Evolutionary conservation across 768 basidiomycete species (phyloP).

Genomic region (Piloderma croceum): DNA sequence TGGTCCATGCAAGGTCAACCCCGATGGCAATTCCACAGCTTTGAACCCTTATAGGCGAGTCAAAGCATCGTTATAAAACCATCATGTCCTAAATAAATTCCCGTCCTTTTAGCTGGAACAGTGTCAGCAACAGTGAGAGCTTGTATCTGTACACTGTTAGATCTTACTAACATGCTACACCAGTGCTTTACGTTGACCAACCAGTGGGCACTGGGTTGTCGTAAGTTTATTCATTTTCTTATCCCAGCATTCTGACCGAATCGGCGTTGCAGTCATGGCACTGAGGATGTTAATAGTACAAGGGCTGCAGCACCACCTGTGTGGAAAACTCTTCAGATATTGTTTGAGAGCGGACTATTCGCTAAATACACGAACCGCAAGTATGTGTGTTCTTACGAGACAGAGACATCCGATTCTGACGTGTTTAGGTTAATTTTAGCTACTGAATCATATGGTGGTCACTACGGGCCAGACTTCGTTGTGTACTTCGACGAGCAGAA

Average conservation of each 20-base stretch:
- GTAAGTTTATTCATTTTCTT: too few species aligned
- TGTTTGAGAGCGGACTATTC: constrained; percentile 38
- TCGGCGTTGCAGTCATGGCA: too few species aligned
- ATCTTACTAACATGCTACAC: too few species aligned
- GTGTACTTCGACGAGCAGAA: constrained; percentile 43
- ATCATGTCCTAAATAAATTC: constrained; percentile 57
- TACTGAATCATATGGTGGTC: constrained; percentile 45
- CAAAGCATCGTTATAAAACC: constrained; percentile 53
- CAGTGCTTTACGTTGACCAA: constrained; percentile 39
- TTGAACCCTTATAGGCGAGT: constrained; percentile 44
- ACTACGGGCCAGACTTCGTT: constrained; percentile 42
- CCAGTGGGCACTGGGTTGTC: constrained; percentile 43
- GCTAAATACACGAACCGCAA: constrained; percentile 34
- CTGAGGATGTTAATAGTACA: constrained; percentile 33
- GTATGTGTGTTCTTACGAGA: constrained; percentile 20
- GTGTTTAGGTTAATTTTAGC: constrained; percentile 36
- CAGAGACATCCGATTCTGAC: too few species aligned
- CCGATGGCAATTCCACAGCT: constrained; percentile 30
- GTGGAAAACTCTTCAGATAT: constrained; percentile 42
- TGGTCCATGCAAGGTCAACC: constrained; percentile 38
- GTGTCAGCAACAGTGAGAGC: constrained; percentile 59
- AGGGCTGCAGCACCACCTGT: constrained; percentile 35
- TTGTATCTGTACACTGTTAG: too few species aligned
- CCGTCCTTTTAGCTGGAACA: constrained; percentile 67
- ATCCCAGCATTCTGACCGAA: too few species aligned